Percentiles rank a stretch among this genome's conserved stretches.
These are phyloP conservation scores for Arabidopsis arenosa DNA, from an alignment of 345 rosid genomes.

Conservation along the genomic window DNA sequence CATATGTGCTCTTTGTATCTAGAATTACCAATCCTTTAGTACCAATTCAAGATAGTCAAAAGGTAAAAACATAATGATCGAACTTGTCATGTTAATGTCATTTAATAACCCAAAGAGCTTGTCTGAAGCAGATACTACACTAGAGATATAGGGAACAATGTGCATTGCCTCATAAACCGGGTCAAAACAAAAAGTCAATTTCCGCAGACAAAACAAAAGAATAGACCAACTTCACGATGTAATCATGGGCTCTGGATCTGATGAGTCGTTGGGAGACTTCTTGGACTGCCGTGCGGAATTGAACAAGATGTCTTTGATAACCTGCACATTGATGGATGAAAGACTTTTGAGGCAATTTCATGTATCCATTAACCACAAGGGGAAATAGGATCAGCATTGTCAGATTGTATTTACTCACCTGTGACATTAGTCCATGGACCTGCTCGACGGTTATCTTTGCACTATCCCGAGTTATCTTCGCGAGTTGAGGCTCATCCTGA, in stretches of 20 bases:
- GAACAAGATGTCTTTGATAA: constrained; percentile 94
- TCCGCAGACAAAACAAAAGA: constrained; percentile 23
- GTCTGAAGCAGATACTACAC: constrained; percentile 33
- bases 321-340: constrained; percentile 49
- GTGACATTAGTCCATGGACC: constrained; percentile 98
- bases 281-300: constrained; percentile 76
- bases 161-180: constrained; percentile 38
- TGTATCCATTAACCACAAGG: neutral
- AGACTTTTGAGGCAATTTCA: neutral
- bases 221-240: constrained; percentile 60
- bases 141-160: constrained; percentile 23
- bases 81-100: constrained; percentile 32
- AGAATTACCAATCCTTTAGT: neutral
- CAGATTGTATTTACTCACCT: constrained; percentile 57
- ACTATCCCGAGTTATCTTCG: constrained; percentile 97
- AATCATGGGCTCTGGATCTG: constrained; percentile 93
- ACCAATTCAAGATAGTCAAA: neutral
- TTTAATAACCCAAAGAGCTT: constrained; percentile 26
- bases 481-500: constrained; percentile 96
- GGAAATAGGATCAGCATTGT: neutral
- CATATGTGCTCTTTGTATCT: neutral
- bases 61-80: neutral
- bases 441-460: constrained; percentile 97
- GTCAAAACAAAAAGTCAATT: constrained; percentile 26
- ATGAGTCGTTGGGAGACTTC: constrained; percentile 55